Conservation (phyloP, 257 asterid species). For the Orobanche coerulescens region DNA sequence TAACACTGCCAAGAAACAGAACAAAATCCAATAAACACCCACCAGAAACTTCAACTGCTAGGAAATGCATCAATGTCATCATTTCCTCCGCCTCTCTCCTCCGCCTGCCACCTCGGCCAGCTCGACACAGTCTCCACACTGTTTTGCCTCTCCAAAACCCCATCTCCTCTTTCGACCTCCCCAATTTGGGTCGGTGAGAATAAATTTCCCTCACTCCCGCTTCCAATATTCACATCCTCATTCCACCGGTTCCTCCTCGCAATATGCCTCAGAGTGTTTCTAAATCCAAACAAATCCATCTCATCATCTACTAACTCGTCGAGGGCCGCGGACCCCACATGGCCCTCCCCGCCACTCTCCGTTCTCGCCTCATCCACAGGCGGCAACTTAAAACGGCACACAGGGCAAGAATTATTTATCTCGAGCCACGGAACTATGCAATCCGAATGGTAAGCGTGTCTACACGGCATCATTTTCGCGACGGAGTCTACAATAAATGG, state of each 20-base stretch:
- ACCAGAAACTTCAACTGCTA: conserved; percentile 25
- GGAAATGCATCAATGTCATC: conserved; percentile 38
- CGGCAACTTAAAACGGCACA: conserved; percentile 63
- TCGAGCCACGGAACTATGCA: conserved; percentile 89
- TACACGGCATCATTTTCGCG: conserved; percentile 66
- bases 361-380: conserved; percentile 30
- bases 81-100: conserved; percentile 44
- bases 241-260: conserved; percentile 45
- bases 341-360: conserved; percentile 31
- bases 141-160: conserved; percentile 50
- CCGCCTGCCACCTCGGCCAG: conserved; percentile 57
- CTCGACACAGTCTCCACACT: conserved; percentile 72
- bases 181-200: conserved; percentile 63
- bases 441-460: conserved; percentile 57
- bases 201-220: conserved; percentile 44
- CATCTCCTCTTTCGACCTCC: conserved; percentile 56
- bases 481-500: conserved; percentile 38
- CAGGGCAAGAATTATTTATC: conserved; percentile 78
- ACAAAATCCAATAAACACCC: conserved; percentile 10
- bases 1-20: conserved; percentile 19
- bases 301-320: conserved; percentile 62
- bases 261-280: conserved; percentile 46
- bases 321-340: conserved; percentile 36
- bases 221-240: conserved; percentile 31
- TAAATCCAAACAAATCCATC: conserved; percentile 41